Evolutionary conservation across 2,329 filamentous ascomycete species (phyloP).

Genomic region (Alternaria sp.): DNA sequence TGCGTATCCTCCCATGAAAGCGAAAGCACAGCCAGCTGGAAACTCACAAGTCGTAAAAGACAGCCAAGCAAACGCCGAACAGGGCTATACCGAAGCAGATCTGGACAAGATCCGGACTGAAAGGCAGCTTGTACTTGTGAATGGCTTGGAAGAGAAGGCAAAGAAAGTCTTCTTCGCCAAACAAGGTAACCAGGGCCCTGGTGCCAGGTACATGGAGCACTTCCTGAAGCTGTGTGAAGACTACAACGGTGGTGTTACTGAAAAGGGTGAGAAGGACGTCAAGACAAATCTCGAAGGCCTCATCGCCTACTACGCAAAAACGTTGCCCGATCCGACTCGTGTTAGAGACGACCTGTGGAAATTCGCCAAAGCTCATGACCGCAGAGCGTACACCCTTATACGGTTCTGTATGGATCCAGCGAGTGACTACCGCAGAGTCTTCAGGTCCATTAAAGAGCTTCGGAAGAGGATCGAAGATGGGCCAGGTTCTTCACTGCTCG

Average conservation of each 20-base stretch:
- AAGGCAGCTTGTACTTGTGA: slow-evolving; percentile 82
- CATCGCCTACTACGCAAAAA: slow-evolving; percentile 75
- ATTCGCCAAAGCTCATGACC: slow-evolving; percentile 90
- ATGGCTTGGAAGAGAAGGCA: slow-evolving; percentile 77
- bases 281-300: slow-evolving; percentile 77
- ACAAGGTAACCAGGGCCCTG: slow-evolving; percentile 78
- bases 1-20: slow-evolving; percentile 78
- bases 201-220: slow-evolving; percentile 76
- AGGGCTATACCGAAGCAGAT: slow-evolving; percentile 61
- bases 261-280: slow-evolving; percentile 71
- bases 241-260: slow-evolving; percentile 86
- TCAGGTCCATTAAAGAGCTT: slow-evolving; percentile 89
- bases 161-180: slow-evolving; percentile 90
- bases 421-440: slow-evolving; percentile 90
- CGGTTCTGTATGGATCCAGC: slow-evolving; percentile 85
- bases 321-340: slow-evolving; percentile 77
- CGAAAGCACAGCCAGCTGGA: slow-evolving; percentile 59
- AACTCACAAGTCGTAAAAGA: slow-evolving; percentile 70
- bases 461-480: slow-evolving; percentile 79
- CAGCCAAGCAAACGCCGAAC: slow-evolving; percentile 59
- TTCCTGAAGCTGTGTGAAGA: slow-evolving; percentile 86
- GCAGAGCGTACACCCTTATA: slow-evolving; percentile 87
- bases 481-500: slow-evolving; percentile 70
- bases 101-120: slow-evolving; percentile 82
- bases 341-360: slow-evolving; percentile 82